A percentile compares a stretch with the other conserved stretches of the same genome.
phyloP scores from a whole-genome alignment of 2,329 filamentous ascomycete species.

The Apiospora saccharicola region DNA sequence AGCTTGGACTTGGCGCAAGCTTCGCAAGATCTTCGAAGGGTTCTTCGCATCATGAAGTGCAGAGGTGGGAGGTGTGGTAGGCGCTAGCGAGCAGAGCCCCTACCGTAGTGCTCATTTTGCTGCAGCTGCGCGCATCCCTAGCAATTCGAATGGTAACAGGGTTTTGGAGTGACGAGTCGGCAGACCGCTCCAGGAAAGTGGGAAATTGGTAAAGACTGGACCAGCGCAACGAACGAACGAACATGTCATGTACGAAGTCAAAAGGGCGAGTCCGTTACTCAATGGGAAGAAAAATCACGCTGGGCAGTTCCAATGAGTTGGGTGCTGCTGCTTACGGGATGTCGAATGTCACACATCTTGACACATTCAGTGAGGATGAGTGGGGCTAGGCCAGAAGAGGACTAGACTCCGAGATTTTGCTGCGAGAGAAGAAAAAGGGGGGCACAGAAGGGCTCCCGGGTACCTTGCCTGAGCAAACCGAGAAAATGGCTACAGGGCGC shows the following conservation, averaged over 20 bases:
- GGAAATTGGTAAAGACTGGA: not conserved
- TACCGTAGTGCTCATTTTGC: constrained; percentile 21
- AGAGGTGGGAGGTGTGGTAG: not conserved
- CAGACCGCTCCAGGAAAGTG: not conserved
- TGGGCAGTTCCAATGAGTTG: not conserved
- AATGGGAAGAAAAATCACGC: not conserved
- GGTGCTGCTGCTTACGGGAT: constrained; percentile 3
- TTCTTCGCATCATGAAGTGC: constrained; percentile 54
- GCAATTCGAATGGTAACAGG: not conserved
- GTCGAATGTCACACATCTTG: not conserved
- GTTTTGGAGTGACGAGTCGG: not conserved
- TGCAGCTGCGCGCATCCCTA: not conserved
- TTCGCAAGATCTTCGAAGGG: constrained; percentile 64
- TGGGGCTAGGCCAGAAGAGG: constrained; percentile 10
- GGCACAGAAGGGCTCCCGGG: not conserved
- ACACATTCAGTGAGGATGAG: not conserved
- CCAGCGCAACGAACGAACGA: not conserved
- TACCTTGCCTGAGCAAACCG: not conserved
- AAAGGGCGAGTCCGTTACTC: not conserved
- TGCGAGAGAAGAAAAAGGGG: constrained; percentile 4
- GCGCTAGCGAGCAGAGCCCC: constrained; percentile 21
- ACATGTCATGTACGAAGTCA: not conserved
- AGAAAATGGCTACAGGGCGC: not conserved
- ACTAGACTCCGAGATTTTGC: constrained; percentile 22
- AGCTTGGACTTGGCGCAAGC: constrained; percentile 64